Evolutionary conservation across 1,284 basidiomycete species (phyloP).

Genomic region (Cutaneotrichosporon sp.): DNA sequence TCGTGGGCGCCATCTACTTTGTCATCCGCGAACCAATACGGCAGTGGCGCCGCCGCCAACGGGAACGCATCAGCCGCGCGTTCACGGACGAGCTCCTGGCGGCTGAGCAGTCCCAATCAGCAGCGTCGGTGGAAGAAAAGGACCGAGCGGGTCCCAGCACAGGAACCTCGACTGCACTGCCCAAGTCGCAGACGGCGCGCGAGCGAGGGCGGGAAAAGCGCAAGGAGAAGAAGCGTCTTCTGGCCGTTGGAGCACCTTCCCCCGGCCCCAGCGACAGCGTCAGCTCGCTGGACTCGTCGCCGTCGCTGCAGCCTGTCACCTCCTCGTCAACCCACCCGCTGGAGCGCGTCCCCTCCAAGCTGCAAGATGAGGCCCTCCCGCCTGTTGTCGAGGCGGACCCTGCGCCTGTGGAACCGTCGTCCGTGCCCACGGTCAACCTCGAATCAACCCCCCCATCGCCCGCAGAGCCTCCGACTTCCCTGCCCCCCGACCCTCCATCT

Average conservation of each 20-base stretch:
- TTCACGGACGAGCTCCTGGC: conserved; percentile 38
- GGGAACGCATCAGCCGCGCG: conserved; percentile 32
- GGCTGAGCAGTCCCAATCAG: background rate
- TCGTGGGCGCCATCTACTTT: conserved; percentile 46
- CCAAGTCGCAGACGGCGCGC: conserved; percentile 22
- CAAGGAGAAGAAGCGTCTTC: conserved; percentile 31
- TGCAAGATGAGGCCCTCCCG: conserved; percentile 1
- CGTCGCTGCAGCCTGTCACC: background rate
- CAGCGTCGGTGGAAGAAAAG: conserved; percentile 13
- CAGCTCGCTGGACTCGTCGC: conserved; percentile 11
- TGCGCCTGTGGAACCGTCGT: background rate
- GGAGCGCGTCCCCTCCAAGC: background rate
- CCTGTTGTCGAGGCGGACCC: background rate
- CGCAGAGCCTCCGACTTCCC: background rate
- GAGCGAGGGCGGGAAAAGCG: conserved; percentile 39
- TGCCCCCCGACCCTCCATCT: background rate
- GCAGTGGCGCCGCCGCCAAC: conserved; percentile 28
- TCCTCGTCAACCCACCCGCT: background rate
- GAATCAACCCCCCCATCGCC: background rate
- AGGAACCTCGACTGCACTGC: conserved; percentile 13
- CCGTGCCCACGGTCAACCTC: conserved; percentile 3
- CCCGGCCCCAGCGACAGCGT: background rate
- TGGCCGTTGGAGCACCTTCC: background rate
- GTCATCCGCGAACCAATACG: conserved; percentile 39
- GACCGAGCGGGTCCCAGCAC: conserved; percentile 14